Evolutionary conservation across 2,329 filamentous ascomycete genomes (phyloP), one percentile per base, ranked within the genome.

Genomic region (Xylariales sp.): DNA sequence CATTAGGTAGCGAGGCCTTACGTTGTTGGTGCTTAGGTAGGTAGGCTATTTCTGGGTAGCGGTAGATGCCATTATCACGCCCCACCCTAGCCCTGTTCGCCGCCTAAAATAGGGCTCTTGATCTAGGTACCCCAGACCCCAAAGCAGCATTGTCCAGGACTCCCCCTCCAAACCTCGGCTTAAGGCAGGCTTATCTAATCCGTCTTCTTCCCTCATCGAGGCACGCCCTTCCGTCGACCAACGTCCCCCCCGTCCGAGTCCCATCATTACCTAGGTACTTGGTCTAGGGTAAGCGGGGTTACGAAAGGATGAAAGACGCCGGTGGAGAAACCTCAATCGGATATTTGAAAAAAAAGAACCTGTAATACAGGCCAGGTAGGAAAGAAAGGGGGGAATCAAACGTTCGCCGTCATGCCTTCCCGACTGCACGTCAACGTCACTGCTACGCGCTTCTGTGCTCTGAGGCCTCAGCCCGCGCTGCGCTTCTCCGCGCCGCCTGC

Each of bases 401-500:
- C 18, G 32, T 16, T 18, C 9, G 48, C 1, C 52, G 63, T 30
- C 56, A 78, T 79, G 77, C 64, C 71, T 63, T 70, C 70, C 30
- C 75, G 75, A 71, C 69, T 71, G 18, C 70, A 64, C 12, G 45
- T 72, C 61, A 72, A 66, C 49, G n/a, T 64, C 60, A 63, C 69
- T 50, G 64, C 69, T 50, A 62, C 45, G 62, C 64, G 55, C 62
- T 34, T 55, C 45, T 41, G 32, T 23, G 18, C 10, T 16, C 53
- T 7, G 53, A 54, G 48, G 30, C 41, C n/a, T 9, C 50, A 34
- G 32, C 16, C 48, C 30, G n/a, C 70, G 62, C 46, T 50, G 60
- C 52, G 23, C 41, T 32, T 28, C 34, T 50, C 39, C 63, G n/a
- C 59, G 39, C 53, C 10, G 3, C 34, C 30, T 7, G 8, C 16